Percentiles rank a stretch among this genome's conserved stretches.
Conservation (phyloP, 805 yeast genomes). For the Cyberlindnera euphorbiiphila region DNA sequence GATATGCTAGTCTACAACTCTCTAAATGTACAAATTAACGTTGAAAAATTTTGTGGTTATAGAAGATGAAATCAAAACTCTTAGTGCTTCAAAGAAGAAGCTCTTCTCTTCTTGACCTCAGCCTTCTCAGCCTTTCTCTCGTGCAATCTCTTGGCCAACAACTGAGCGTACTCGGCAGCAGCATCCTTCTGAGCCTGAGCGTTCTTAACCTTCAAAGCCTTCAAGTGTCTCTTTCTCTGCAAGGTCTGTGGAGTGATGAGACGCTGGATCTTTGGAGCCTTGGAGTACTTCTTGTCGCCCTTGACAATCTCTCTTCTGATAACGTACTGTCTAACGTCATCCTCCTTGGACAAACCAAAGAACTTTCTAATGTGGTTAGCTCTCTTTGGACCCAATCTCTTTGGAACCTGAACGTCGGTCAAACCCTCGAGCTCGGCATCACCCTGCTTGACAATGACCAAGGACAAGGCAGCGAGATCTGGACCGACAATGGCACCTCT, state of each 20-base stretch:
- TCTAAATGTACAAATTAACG: slow-evolving; percentile 13
- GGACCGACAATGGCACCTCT: slow-evolving; percentile 99
- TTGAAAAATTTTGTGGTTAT: slow-evolving; percentile 7
- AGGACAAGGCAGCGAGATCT: slow-evolving; percentile 93
- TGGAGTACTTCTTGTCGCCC: slow-evolving; percentile 98
- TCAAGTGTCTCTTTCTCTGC: slow-evolving; percentile 98
- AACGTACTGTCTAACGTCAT: slow-evolving; percentile 70
- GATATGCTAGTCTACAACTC: not conserved
- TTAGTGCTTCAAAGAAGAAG: slow-evolving; percentile 83
- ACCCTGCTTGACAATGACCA: slow-evolving; percentile 95
- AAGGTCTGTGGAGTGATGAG: slow-evolving; percentile 98
- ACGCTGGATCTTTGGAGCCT: slow-evolving; percentile 99
- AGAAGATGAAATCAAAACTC: slow-evolving; percentile 5
- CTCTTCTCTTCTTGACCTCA: slow-evolving; percentile 99
- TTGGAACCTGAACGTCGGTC: slow-evolving; percentile 92
- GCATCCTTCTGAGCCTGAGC: slow-evolving; percentile 99
- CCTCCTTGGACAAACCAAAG: slow-evolving; percentile 92
- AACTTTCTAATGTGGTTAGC: slow-evolving; percentile 99
- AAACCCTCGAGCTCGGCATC: slow-evolving; percentile 93
- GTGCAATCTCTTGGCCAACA: slow-evolving; percentile 96
- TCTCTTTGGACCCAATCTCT: slow-evolving; percentile 99
- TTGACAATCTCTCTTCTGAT: slow-evolving; percentile 97
- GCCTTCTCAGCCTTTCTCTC: slow-evolving; percentile 98
- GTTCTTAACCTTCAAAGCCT: slow-evolving; percentile 88
- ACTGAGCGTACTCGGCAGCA: slow-evolving; percentile 99